These are phyloP conservation scores for Trichoderma koningii DNA, from an alignment of 2,329 filamentous ascomycete species.

Conservation along the genomic window DNA sequence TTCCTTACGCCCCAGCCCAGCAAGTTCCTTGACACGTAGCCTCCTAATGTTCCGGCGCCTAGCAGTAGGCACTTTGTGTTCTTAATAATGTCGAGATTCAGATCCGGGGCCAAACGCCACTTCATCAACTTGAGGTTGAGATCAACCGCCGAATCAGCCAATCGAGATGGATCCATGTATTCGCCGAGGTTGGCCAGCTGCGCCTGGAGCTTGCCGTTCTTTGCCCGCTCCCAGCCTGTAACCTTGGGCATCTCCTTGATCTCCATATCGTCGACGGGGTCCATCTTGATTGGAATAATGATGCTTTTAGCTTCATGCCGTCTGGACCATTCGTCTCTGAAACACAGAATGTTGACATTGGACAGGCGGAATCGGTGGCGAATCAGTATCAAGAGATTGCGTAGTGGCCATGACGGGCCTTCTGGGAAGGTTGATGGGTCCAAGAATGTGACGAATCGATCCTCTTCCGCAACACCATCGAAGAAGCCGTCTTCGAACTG, in stretches of 20 bases:
- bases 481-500: slow-evolving; percentile 90
- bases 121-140: slow-evolving; percentile 98
- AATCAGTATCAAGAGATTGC: slow-evolving; percentile 84
- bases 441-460: slow-evolving; percentile 82
- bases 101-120: slow-evolving; percentile 88
- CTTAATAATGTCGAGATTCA: slow-evolving; percentile 88
- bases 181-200: slow-evolving; percentile 81
- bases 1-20: slow-evolving; percentile 95
- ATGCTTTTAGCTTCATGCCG: slow-evolving; percentile 81
- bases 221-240: slow-evolving; percentile 91
- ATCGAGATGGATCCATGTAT: slow-evolving; percentile 85
- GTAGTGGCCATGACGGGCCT: slow-evolving; percentile 88
- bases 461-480: slow-evolving; percentile 65
- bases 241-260: slow-evolving; percentile 74
- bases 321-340: slow-evolving; percentile 76
- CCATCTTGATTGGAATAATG: slow-evolving; percentile 68
- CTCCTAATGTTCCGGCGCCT: slow-evolving; percentile 89
- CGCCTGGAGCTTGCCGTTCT: slow-evolving; percentile 73
- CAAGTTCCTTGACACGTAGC: slow-evolving; percentile 87
- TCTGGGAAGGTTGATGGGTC: slow-evolving; percentile 89
- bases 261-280: slow-evolving; percentile 47
- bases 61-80: slow-evolving; percentile 86
- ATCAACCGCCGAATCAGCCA: slow-evolving; percentile 93
- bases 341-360: slow-evolving; percentile 83
- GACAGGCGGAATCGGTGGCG: slow-evolving; percentile 77